phyloP scores from a whole-genome alignment of 768 basidiomycete genomes.

The Antrodiella citrinella region DNA sequence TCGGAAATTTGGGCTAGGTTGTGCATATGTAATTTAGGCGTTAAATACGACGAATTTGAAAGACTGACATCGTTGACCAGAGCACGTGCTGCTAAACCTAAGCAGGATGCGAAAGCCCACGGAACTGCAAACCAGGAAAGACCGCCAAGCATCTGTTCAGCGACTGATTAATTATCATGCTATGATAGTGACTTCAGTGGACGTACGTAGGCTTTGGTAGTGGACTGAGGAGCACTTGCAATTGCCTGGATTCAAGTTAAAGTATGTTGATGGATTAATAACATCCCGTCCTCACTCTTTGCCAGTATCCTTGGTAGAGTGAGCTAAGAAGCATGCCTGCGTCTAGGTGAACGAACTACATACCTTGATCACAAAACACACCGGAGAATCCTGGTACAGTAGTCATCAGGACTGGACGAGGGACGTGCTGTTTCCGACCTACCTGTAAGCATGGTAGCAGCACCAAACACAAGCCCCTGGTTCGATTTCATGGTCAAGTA shows the following conservation, averaged over 20 bases:
- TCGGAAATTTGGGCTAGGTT: conserved; percentile 41
- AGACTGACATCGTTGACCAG: conserved; percentile 22
- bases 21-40: background rate
- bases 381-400: conserved; percentile 32
- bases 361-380: conserved; percentile 44
- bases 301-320: conserved; percentile 35
- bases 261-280: too few species aligned
- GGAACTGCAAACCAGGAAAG: conserved; percentile 45
- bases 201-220: conserved; percentile 43
- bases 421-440: too few species aligned
- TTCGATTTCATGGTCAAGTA: conserved; percentile 51
- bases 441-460: conserved; percentile 19
- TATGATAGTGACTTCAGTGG: background rate
- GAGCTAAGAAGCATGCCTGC: conserved; percentile 6
- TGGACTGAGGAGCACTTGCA: conserved; percentile 40
- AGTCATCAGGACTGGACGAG: too few species aligned
- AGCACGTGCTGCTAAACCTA: conserved; percentile 30
- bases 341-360: conserved; percentile 1
- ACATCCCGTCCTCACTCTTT: too few species aligned
- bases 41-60: conserved; percentile 4
- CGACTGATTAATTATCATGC: background rate
- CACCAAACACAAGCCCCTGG: conserved; percentile 21
- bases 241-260: too few species aligned
- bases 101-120: conserved; percentile 34
- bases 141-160: conserved; percentile 42